These are phyloP conservation scores for Diaporthe nobilis DNA, from an alignment of 2,329 filamentous ascomycete genomes.

Conservation along the genomic window DNA sequence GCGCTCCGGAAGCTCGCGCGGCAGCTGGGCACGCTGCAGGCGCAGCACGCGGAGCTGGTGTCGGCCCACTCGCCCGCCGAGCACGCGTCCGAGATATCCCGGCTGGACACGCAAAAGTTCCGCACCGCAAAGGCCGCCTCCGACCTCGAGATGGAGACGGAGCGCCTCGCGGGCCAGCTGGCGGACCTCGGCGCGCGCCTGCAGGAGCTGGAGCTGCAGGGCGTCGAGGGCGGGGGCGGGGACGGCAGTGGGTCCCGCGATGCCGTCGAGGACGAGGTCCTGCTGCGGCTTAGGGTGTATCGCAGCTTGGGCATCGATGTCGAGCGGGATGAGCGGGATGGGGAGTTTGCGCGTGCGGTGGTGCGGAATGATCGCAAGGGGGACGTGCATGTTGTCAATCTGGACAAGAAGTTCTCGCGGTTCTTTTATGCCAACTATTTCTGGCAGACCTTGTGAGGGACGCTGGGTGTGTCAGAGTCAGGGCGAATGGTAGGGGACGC, in stretches of 20 bases:
- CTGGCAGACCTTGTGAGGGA: conserved; percentile 83
- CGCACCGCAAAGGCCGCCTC: conserved; percentile 91
- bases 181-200: conserved; percentile 81
- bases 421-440: conserved; percentile 98
- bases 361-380: conserved; percentile 89
- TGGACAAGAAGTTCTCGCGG: conserved; percentile 91
- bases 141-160: conserved; percentile 94
- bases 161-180: conserved; percentile 85
- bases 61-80: conserved; percentile 81
- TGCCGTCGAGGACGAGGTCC: conserved; percentile 73
- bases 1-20: conserved; percentile 81
- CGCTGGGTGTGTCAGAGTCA: background rate
- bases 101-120: conserved; percentile 94
- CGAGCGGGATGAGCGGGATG: conserved; percentile 79
- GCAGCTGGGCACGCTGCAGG: conserved; percentile 79
- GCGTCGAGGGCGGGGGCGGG: conserved; percentile 76
- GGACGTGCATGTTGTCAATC: conserved; percentile 94
- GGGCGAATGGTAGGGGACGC: background rate
- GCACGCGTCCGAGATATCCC: conserved; percentile 87
- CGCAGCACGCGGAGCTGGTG: conserved; percentile 83
- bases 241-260: conserved; percentile 52
- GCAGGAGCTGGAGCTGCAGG: conserved; percentile 88
- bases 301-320: conserved; percentile 91
- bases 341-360: conserved; percentile 88
- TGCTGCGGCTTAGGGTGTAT: conserved; percentile 90